phyloP scores from a whole-genome alignment of 306 rosid genomes.

The Acacia acuminata region DNA sequence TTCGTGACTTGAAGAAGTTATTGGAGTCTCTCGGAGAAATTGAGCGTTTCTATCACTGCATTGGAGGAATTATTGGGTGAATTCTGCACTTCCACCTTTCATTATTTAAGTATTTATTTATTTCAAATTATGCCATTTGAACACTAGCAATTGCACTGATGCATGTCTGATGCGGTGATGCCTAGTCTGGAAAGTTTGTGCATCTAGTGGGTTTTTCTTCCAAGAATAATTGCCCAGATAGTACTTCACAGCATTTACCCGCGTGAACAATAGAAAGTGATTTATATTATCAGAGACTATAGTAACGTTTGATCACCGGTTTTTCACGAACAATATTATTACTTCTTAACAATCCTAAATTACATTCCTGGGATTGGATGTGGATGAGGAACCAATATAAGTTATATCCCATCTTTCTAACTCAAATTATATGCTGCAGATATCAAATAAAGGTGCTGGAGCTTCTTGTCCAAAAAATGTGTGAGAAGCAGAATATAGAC shows the following conservation, averaged over 20 bases:
- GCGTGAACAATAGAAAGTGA: neutral
- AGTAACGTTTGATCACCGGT: neutral
- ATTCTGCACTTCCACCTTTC: conserved; percentile 27
- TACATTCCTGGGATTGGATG: neutral
- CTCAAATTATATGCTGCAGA: conserved; percentile 49
- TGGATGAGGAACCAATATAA: conserved; percentile 3
- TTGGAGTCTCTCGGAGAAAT: conserved; percentile 61
- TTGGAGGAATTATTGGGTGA: conserved; percentile 97
- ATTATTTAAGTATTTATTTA: neutral
- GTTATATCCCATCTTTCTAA: conserved; percentile 14
- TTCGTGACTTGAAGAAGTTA: conserved; percentile 62
- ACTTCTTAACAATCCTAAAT: neutral
- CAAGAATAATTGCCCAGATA: neutral
- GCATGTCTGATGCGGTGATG: neutral
- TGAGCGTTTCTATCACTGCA: conserved; percentile 84
- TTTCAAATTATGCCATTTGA: neutral
- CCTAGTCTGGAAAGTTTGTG: neutral
- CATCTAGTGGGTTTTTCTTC: neutral
- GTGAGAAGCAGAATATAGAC: conserved; percentile 48
- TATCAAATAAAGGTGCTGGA: conserved; percentile 80
- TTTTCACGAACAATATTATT: neutral
- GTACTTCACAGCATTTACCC: neutral
- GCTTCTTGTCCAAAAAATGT: conserved; percentile 56
- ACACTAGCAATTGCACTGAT: neutral
- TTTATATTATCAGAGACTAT: neutral